Base-by-base conservation (phyloP, 352 stramenopile species). In the Pythium aristosporum region DNA sequence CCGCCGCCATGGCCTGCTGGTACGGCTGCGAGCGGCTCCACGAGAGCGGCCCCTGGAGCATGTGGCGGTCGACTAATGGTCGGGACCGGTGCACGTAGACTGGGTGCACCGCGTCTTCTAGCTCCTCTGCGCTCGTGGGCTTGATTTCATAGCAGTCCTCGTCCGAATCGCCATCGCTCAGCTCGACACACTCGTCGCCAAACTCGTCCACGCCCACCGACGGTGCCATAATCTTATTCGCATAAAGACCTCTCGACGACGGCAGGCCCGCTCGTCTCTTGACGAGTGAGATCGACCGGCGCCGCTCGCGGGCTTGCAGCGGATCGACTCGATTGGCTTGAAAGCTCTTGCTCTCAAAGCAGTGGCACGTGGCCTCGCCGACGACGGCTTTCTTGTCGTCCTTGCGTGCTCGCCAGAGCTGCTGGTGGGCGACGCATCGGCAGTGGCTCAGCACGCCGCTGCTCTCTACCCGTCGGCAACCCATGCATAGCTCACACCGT, bases 401-500 rank as follows among this genome's bases (percentile, higher is more conserved):
- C 23, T 12, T 39, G 10, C 36, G 15, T 13, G 25, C 25, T 1
- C 42, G 56, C 36, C 20, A 20, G 5, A 25, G 25, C 34, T 61
- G 37, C 42, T 68, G 66, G 51, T 93, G 84, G 42, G 85, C 61
- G 2, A 75, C 55, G 57, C 84, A 93, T 9, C 80, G 75, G 55
- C 84, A 93, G 69, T 93, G 84, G 43, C 75, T 82, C 12, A 66
- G 55, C 4, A 18, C 20, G 15, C 15, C 20, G 15, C 23, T 23
- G 53, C 52, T 7, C 47, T 53, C 16, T 23, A 3, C 6, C n/a
- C 74, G 78, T 23, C 71, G 72, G 57, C 84, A 93, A 16, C 84
- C 84, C 61, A 73, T 68, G 43, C 84, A 93, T 5, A 88, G 61
- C 30, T 54, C 50, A 50, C 84, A 93, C 30, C 82, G 77, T 25